A percentile compares a stretch with the other conserved stretches of the same genome.
Evolutionary conservation across 2,329 filamentous ascomycete species (phyloP).

Genomic region (Torrubiellomyces zombiae): DNA sequence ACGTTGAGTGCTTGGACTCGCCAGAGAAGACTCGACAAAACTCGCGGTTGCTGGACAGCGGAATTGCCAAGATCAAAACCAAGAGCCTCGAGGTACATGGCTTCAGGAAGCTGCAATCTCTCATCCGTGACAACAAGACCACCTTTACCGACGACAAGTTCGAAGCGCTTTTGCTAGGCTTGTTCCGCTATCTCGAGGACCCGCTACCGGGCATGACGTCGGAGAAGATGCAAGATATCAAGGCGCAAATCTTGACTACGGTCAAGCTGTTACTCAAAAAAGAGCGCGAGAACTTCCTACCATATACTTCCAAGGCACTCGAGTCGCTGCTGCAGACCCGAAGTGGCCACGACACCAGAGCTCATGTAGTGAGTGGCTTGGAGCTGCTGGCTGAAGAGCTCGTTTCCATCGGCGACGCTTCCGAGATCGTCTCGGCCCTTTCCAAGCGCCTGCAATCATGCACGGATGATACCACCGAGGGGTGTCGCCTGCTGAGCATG

Average conservation of each 20-base stretch:
- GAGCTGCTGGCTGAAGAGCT: constrained; percentile 60
- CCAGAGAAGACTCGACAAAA: constrained; percentile 39
- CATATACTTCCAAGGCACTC: constrained; percentile 51
- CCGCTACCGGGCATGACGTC: constrained; percentile 34
- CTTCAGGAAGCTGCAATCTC: constrained; percentile 60
- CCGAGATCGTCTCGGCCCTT: constrained; percentile 41
- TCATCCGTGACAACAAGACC: constrained; percentile 50
- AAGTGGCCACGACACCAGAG: constrained; percentile 47
- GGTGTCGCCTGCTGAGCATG: constrained; percentile 40
- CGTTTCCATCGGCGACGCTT: constrained; percentile 44
- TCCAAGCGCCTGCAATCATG: constrained; percentile 26
- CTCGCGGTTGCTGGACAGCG: constrained; percentile 51
- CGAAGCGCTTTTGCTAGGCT: constrained; percentile 45
- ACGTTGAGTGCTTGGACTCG: constrained; percentile 10
- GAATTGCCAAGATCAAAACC: constrained; percentile 54
- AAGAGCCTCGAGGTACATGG: constrained; percentile 65
- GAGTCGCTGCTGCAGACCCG: constrained; percentile 50
- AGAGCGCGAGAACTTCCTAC: constrained; percentile 47
- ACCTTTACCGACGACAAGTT: constrained; percentile 52
- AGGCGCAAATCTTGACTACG: constrained; percentile 57
- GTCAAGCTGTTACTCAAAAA: constrained; percentile 57
- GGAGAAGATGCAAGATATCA: constrained; percentile 55
- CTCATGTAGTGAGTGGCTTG: constrained; percentile 57
- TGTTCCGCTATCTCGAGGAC: constrained; percentile 57
- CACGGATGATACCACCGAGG: constrained; percentile 25